Base-by-base conservation (phyloP, 495 filamentous ascomycete genomes). In the Aspergillus hancockii region DNA sequence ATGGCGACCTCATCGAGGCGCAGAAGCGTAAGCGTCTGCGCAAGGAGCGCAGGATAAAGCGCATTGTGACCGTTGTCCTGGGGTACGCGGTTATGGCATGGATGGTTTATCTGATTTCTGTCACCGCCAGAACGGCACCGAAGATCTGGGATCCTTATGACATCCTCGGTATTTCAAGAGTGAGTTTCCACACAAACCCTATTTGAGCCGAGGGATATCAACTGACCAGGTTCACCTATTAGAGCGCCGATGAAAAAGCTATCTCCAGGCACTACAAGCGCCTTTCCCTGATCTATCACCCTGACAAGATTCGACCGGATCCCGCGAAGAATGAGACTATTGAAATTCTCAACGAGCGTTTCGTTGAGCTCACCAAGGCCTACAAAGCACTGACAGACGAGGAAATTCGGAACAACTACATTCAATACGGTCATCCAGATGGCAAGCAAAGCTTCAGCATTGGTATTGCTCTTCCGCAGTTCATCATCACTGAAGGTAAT, bases 381-480 rank as follows among this genome's bases (percentile, higher is more conserved):
- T 97, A 96, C 81, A 97, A 98, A 74, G 88, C 95, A 8, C 80
- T 98, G 45, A 98, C 95, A 9, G 94, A 98, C 66, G 94, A 98
- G 73, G 94, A 98, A 40, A 82, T 98, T 46, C 89, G 95, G 52
- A 95, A 97, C 72, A 98, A 98, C 78, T 98, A 88, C 70, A 86
- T 93, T 36, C 90, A 96, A 70, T 98, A 88, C 71, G 94, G 94
- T 47, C 92, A 98, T 72, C 94, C 94, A 7, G 94, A 98, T 69
- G 94, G 94, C 54, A 97, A 97, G 79, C 94, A 98, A 72, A 92
- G 92, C 68, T 93, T 90, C 79, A 97, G 93, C 74, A 97, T 98
- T 69, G 93, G 96, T 59, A 98, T 98, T 64, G 94, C 93, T 28
- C 83, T 98, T 45, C 94, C 94, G 16, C 89, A 94, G 68, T 90